phyloP scores from a whole-genome alignment of 1,139 yeast species.

The Trichomonascaceae sp. region DNA sequence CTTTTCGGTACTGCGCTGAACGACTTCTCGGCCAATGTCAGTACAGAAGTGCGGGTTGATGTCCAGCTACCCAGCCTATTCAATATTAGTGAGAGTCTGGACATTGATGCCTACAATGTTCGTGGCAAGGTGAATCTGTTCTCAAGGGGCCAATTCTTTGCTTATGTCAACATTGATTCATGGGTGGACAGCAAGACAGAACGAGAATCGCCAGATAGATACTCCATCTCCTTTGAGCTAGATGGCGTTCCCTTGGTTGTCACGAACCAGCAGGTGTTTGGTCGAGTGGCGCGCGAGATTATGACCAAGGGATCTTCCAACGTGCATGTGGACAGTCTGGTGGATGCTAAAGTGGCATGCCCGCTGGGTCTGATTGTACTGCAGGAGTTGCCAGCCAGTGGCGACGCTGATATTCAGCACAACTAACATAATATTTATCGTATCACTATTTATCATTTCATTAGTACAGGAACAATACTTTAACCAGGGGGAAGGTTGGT shows the following conservation, averaged over 20 bases:
- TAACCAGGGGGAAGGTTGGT: constrained; percentile 79
- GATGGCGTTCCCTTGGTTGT: constrained; percentile 22
- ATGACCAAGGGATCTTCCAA: constrained; percentile 18
- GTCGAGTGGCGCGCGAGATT: constrained; percentile 18
- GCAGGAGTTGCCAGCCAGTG: constrained; percentile 17
- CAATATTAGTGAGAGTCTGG: constrained; percentile 9
- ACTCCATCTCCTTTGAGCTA: constrained; percentile 16
- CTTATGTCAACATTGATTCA: constrained; percentile 18
- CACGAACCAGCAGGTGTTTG: constrained; percentile 18
- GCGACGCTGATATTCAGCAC: constrained; percentile 10
- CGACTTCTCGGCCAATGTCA: constrained; percentile 12
- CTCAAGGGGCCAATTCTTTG: constrained; percentile 19
- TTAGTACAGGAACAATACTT: constrained; percentile 1
- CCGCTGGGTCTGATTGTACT: constrained; percentile 28
- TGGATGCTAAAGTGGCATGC: constrained; percentile 29
- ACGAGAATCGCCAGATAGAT: constrained; percentile 9
- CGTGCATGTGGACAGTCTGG: constrained; percentile 19
- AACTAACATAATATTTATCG: neutral
- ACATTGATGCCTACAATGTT: constrained; percentile 11
- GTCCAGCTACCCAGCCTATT: constrained; percentile 12
- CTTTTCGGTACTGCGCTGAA: constrained; percentile 9
- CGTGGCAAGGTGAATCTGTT: constrained; percentile 21
- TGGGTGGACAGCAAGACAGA: constrained; percentile 24
- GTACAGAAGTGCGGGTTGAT: constrained; percentile 14
- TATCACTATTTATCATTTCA: neutral